phyloP scores from a whole-genome alignment of 352 stramenopile genomes.

The Globisporangium abappressorium region DNA sequence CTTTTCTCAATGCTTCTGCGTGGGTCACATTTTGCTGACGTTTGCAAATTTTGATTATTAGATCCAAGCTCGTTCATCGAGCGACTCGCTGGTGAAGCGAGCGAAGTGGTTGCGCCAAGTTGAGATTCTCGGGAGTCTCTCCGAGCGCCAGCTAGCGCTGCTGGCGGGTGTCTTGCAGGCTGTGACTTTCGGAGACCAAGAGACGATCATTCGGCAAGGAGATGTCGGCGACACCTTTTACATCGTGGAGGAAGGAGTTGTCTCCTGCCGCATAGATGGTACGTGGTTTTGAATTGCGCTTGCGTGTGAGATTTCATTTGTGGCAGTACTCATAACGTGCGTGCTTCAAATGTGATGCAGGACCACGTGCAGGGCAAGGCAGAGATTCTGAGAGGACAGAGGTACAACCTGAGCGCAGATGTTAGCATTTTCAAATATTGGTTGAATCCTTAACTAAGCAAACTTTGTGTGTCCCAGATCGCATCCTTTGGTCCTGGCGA shows the following conservation, averaged over 20 bases:
- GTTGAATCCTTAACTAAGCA: neutral
- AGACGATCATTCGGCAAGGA: conserved; percentile 82
- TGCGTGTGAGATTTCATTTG: neutral
- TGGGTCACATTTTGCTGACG: neutral
- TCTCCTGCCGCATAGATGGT: conserved; percentile 62
- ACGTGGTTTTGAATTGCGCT: neutral
- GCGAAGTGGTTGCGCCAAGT: conserved; percentile 72
- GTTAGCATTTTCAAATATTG: neutral
- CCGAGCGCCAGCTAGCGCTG: conserved; percentile 60
- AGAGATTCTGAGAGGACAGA: conserved; percentile 1
- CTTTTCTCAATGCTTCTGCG: neutral
- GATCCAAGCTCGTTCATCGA: conserved; percentile 73
- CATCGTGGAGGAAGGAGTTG: conserved; percentile 71
- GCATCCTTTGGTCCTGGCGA: conserved; percentile 61
- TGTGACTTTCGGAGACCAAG: conserved; percentile 58
- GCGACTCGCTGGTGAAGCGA: conserved; percentile 69
- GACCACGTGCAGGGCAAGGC: conserved; percentile 3
- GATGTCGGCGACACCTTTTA: conserved; percentile 81
- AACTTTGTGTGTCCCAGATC: conserved; percentile 28
- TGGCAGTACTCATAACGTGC: neutral
- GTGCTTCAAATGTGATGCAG: conserved; percentile 2
- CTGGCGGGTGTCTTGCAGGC: conserved; percentile 62
- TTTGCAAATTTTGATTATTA: conserved; percentile 12
- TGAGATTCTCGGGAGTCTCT: conserved; percentile 66
- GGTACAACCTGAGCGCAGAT: neutral